Evolutionary conservation across 2,329 filamentous ascomycete species (phyloP).

Genomic region (Cercospora sp.): DNA sequence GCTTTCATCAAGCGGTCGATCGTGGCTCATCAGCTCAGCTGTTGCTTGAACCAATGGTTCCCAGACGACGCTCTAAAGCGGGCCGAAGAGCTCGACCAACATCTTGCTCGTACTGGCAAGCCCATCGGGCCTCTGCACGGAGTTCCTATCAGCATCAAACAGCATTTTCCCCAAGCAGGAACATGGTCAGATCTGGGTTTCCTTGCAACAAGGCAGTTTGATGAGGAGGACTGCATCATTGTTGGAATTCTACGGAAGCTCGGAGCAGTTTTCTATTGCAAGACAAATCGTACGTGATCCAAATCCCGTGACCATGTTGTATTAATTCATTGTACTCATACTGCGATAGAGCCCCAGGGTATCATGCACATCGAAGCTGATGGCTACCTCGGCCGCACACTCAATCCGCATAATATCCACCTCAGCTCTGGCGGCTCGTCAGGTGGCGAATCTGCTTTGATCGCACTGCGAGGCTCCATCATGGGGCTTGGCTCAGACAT

Average conservation of each 20-base stretch:
- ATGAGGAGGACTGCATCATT: constrained; percentile 43
- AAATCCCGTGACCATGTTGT: accelerated
- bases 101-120: constrained; percentile 31
- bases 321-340: background rate
- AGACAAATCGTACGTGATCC: constrained; percentile 47
- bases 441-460: constrained; percentile 63
- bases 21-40: constrained; percentile 35
- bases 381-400: constrained; percentile 44
- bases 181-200: constrained; percentile 47
- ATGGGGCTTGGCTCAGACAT: constrained; percentile 65
- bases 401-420: constrained; percentile 63
- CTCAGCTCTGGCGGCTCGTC: constrained; percentile 64
- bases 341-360: constrained; percentile 50
- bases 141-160: constrained; percentile 58
- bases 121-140: constrained; percentile 50
- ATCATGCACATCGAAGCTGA: constrained; percentile 30
- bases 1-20: constrained; percentile 46
- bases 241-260: constrained; percentile 43
- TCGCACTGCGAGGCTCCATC: constrained; percentile 59
- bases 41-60: constrained; percentile 39
- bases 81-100: constrained; percentile 30
- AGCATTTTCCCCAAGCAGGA: constrained; percentile 8
- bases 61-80: constrained; percentile 44
- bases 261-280: constrained; percentile 53
- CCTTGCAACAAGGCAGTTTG: constrained; percentile 32